Conservation (phyloP, 2,329 filamentous ascomycete genomes). For the Dothistroma septosporum region DNA sequence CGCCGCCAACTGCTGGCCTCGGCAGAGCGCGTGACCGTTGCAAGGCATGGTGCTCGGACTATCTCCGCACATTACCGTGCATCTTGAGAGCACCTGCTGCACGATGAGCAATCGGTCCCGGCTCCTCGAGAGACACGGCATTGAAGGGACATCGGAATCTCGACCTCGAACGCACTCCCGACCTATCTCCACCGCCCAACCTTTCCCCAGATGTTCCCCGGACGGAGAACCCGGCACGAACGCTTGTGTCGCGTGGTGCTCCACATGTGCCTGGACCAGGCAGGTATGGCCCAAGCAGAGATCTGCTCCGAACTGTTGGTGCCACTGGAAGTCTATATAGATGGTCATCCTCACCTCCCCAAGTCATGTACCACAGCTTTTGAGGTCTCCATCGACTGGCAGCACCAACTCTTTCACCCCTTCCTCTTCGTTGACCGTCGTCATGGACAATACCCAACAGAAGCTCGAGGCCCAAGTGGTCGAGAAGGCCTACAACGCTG, state of each 20-base stretch:
- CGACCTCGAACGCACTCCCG: not conserved
- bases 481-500: slow-evolving; percentile 10
- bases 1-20: not conserved
- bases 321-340: not conserved
- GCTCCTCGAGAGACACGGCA: no score
- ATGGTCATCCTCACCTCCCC: not conserved
- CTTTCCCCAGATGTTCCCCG: not conserved
- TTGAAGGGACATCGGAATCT: not conserved
- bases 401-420: not conserved
- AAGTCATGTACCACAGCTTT: not conserved
- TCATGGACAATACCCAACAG: slow-evolving; percentile 7
- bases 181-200: not conserved
- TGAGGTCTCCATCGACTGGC: not conserved
- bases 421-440: not conserved
- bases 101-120: not conserved
- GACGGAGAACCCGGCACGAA: not conserved
- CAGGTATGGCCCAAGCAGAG: not conserved
- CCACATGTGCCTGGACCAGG: not conserved
- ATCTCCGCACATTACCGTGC: not conserved
- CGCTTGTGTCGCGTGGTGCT: not conserved
- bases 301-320: not conserved
- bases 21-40: not conserved
- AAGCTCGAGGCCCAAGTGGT: slow-evolving; percentile 9
- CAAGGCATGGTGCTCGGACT: not conserved
- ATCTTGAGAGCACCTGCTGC: not conserved